Evolutionary conservation across 2,329 filamentous ascomycete species (phyloP).

Genomic region (Cladophialophora psammophila): DNA sequence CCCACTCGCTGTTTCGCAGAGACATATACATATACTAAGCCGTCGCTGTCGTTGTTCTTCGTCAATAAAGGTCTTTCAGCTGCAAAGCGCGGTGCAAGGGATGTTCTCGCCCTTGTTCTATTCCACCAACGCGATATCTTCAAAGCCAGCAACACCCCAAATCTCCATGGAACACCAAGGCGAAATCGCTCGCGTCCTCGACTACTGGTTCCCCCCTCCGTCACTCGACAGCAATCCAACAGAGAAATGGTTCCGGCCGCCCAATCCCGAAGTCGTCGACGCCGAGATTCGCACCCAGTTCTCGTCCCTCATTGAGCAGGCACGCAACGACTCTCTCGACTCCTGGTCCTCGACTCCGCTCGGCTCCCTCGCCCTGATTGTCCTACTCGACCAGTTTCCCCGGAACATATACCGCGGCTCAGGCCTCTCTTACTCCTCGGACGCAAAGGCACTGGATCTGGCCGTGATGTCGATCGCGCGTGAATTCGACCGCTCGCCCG

Average conservation of each 20-base stretch:
- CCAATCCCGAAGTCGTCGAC: conserved; percentile 32
- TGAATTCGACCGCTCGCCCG: conserved; percentile 40
- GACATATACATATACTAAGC: conserved; percentile 17
- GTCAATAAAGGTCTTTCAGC: conserved; percentile 24
- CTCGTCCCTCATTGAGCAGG: conserved; percentile 35
- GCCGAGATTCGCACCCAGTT: conserved; percentile 38
- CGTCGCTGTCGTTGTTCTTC: not conserved
- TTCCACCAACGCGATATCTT: conserved; percentile 12
- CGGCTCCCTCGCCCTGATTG: conserved; percentile 47
- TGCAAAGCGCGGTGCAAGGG: conserved; percentile 25
- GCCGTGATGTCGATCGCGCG: conserved; percentile 42
- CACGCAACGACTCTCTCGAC: conserved; percentile 38
- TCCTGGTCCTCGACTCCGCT: conserved; percentile 31
- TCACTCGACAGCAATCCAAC: conserved; percentile 25
- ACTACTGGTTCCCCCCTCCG: conserved; percentile 42
- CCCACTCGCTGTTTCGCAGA: not conserved
- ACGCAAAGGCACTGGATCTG: conserved; percentile 42
- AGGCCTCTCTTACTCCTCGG: conserved; percentile 44
- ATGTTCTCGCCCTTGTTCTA: conserved; percentile 17
- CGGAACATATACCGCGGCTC: conserved; percentile 49
- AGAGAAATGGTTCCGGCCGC: conserved; percentile 36
- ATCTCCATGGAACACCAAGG: conserved; percentile 11
- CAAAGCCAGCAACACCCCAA: conserved; percentile 3
- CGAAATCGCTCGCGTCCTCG: conserved; percentile 37
- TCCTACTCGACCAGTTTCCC: conserved; percentile 51